Conservation (phyloP, 2,329 filamentous ascomycete species). For the Dryadomyces quercivorus region DNA sequence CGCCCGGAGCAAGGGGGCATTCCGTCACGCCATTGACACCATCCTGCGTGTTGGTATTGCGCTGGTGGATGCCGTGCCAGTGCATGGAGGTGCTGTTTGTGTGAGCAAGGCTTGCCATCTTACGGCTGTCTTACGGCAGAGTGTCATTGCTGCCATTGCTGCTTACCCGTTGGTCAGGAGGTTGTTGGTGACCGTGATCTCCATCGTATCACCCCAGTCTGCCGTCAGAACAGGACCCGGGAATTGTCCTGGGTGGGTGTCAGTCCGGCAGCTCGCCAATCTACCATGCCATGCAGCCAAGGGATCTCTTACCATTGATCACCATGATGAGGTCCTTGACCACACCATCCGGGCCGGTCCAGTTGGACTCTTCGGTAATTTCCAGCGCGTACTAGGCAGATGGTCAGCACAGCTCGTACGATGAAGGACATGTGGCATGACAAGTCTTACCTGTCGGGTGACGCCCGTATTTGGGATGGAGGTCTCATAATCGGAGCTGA, state of each 20-base stretch:
- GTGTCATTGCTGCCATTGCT: too few relatives aligned
- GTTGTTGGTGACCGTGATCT: conserved; percentile 11
- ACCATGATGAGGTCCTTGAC: conserved; percentile 9
- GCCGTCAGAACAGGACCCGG: conserved; percentile 11
- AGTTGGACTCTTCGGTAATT: conserved; percentile 9
- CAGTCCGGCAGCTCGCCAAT: neutral
- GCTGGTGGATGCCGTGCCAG: conserved; percentile 23
- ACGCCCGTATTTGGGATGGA: conserved; percentile 8
- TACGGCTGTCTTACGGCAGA: too few relatives aligned
- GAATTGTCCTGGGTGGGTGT: neutral
- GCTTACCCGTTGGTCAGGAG: conserved; percentile 12
- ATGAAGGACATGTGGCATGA: neutral
- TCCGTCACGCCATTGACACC: conserved; percentile 27
- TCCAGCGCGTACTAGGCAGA: conserved; percentile 8
- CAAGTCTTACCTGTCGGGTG: conserved; percentile 1
- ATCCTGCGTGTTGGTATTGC: conserved; percentile 19
- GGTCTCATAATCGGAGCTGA: conserved; percentile 13
- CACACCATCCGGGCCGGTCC: conserved; percentile 11
- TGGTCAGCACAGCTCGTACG: neutral
- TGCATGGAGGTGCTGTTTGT: conserved; percentile 19
- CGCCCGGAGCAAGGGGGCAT: conserved; percentile 40
- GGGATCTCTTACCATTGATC: conserved; percentile 11
- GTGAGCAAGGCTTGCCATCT: neutral
- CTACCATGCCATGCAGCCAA: too few relatives aligned
- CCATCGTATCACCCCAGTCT: conserved; percentile 12